phyloP scores from a whole-genome alignment of 257 asterid species.

The Rhazya stricta region DNA sequence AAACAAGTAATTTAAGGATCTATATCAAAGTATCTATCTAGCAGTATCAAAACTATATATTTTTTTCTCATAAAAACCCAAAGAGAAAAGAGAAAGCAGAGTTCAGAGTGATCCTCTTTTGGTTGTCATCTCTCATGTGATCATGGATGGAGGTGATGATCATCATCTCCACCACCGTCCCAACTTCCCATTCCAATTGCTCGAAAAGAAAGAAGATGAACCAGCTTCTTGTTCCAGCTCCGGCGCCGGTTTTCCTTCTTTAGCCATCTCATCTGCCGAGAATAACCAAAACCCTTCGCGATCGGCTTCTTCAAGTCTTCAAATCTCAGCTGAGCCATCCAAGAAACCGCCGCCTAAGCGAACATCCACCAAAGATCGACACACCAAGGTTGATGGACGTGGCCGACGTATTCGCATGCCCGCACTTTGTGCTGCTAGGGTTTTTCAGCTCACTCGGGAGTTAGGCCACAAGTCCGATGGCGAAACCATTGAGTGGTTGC shows the following conservation, averaged over 20 bases:
- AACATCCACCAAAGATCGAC: slow-evolving; percentile 84
- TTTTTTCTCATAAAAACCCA: slow-evolving; percentile 12
- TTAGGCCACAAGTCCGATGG: slow-evolving; percentile 96
- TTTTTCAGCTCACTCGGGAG: slow-evolving; percentile 88
- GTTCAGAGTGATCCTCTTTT: neutral
- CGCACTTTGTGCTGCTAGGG: slow-evolving; percentile 93
- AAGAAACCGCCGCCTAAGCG: slow-evolving; percentile 73
- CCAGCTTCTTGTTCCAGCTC: slow-evolving; percentile 31
- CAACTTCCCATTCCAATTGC: slow-evolving; percentile 78
- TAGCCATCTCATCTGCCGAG: slow-evolving; percentile 29
- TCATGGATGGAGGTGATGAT: slow-evolving; percentile 87
- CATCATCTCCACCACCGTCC: slow-evolving; percentile 63
- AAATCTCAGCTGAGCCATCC: slow-evolving; percentile 44
- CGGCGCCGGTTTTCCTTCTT: slow-evolving; percentile 30
- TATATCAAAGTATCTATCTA: slow-evolving; percentile 1
- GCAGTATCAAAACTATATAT: slow-evolving; percentile 6
- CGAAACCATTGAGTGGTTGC: slow-evolving; percentile 85
- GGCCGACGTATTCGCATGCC: slow-evolving; percentile 98
- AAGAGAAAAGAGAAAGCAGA: slow-evolving; percentile 13
- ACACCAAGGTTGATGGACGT: slow-evolving; percentile 88
- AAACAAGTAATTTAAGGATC: slow-evolving; percentile 23
- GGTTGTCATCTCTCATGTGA: slow-evolving; percentile 38
- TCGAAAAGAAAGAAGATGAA: slow-evolving; percentile 68
- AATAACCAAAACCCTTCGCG: slow-evolving; percentile 35
- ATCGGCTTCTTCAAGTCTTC: slow-evolving; percentile 30